Percentiles rank a stretch among this genome's conserved stretches.
Conservation (phyloP, 768 basidiomycete genomes). For the Dioszegia aurantiaca region DNA sequence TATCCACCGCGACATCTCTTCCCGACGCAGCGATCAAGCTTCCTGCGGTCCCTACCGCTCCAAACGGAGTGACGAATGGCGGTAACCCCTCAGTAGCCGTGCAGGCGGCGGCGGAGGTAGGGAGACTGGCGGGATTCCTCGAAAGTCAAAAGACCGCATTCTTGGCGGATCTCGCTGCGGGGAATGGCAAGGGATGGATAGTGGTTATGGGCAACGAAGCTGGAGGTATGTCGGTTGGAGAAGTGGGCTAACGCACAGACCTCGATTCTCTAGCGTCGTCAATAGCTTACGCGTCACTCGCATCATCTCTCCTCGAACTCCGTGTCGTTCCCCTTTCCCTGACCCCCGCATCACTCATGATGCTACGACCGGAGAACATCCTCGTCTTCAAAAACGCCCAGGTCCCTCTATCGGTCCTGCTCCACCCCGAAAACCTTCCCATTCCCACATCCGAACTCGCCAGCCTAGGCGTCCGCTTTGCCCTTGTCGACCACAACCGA, state of each 20-base stretch:
- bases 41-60: neutral
- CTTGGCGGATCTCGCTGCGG: slow-evolving; percentile 59
- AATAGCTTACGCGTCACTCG: slow-evolving; percentile 76
- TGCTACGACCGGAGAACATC: slow-evolving; percentile 81
- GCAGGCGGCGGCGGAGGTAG: slow-evolving; percentile 9
- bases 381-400: slow-evolving; percentile 64
- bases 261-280: slow-evolving; percentile 85
- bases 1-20: neutral
- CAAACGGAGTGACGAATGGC: slow-evolving; percentile 1
- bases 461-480: slow-evolving; percentile 57
- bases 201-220: slow-evolving; percentile 95
- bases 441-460: slow-evolving; percentile 2
- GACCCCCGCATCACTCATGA: slow-evolving; percentile 65
- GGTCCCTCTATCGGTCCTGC: slow-evolving; percentile 33
- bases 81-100: neutral
- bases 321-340: slow-evolving; percentile 71
- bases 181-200: slow-evolving; percentile 66
- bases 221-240: slow-evolving; percentile 62
- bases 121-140: slow-evolving; percentile 53
- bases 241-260: slow-evolving; percentile 58
- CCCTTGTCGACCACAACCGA: slow-evolving; percentile 87
- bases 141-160: slow-evolving; percentile 61
- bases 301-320: slow-evolving; percentile 60
- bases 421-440: slow-evolving; percentile 53
- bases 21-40: neutral